Percentiles rank a stretch among this genome's conserved stretches.
These are phyloP conservation scores for Pichia insulana DNA, from an alignment of 805 yeast genomes.

Conservation along the genomic window DNA sequence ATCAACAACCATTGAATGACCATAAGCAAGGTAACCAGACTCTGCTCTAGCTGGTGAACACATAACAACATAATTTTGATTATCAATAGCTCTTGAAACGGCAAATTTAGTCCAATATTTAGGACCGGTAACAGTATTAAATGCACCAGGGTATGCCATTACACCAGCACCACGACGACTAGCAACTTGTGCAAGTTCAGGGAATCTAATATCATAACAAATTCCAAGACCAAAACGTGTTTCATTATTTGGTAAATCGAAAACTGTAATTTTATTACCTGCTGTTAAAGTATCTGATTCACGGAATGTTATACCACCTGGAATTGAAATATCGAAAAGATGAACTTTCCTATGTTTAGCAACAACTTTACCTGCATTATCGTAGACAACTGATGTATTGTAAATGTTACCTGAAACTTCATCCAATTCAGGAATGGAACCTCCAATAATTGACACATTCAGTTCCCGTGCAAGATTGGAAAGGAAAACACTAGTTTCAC, in stretches of 20 bases:
- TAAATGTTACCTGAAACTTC: constrained; percentile 45
- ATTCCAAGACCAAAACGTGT: constrained; percentile 71
- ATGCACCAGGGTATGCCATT: constrained; percentile 78
- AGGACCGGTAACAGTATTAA: constrained; percentile 79
- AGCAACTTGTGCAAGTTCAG: constrained; percentile 66
- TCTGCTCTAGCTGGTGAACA: constrained; percentile 82
- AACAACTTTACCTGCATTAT: constrained; percentile 62
- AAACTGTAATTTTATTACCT: constrained; percentile 76
- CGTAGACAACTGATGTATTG: constrained; percentile 69
- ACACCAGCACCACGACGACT: constrained; percentile 62
- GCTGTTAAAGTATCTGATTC: constrained; percentile 71
- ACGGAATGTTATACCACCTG: constrained; percentile 80
- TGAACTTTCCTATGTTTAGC: constrained; percentile 90
- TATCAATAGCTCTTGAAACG: constrained; percentile 66
- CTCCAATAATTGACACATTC: constrained; percentile 68
- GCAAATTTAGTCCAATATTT: constrained; percentile 76
- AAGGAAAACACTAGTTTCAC: constrained; percentile 56
- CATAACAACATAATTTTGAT: constrained; percentile 60
- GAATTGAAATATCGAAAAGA: constrained; percentile 86
- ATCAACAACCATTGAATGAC: constrained; percentile 56
- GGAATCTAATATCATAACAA: constrained; percentile 75
- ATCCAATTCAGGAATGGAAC: constrained; percentile 79
- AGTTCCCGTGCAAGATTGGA: constrained; percentile 58
- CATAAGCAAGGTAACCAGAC: constrained; percentile 54
- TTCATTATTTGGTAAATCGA: constrained; percentile 55